phyloP scores from a whole-genome alignment of 192 early-diverging fungal species.

The Backusella morwellensis region DNA sequence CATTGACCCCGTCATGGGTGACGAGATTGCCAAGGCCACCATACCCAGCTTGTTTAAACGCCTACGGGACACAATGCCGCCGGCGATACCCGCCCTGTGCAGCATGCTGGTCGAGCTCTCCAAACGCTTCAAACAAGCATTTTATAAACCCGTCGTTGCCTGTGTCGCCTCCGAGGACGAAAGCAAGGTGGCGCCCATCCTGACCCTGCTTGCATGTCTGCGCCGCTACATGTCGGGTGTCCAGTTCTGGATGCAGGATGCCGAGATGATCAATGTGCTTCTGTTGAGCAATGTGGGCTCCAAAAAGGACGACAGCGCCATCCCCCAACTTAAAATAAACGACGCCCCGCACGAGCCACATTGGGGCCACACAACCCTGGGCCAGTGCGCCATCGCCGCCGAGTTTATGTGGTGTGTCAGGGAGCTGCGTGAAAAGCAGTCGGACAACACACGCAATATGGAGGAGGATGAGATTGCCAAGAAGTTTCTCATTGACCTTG shows the following conservation, averaged over 20 bases:
- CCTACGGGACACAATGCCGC: constrained; percentile 37
- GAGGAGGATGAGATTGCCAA: constrained; percentile 49
- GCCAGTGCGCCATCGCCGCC: constrained; percentile 48
- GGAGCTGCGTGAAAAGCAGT: constrained; percentile 35
- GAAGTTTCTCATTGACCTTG: constrained; percentile 57
- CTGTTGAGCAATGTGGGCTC: constrained; percentile 52
- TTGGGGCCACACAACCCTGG: constrained; percentile 55
- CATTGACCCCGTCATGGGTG: constrained; percentile 30
- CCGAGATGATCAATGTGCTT: constrained; percentile 53
- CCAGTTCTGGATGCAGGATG: constrained; percentile 55
- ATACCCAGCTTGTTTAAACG: constrained; percentile 46
- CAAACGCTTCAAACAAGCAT: constrained; percentile 25
- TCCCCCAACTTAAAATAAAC: neutral
- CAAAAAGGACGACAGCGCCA: neutral
- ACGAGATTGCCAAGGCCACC: constrained; percentile 40
- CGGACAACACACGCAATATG: constrained; percentile 33
- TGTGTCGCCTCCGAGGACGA: constrained; percentile 52
- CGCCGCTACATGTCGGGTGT: constrained; percentile 44
- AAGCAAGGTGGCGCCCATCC: constrained; percentile 37
- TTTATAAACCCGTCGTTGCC: constrained; percentile 53
- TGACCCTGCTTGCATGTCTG: constrained; percentile 42
- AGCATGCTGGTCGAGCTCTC: constrained; percentile 41
- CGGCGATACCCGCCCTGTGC: constrained; percentile 33
- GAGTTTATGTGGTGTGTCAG: constrained; percentile 51
- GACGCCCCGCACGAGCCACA: neutral